These are phyloP conservation scores for Emydomyces testavorans DNA, from an alignment of 2,329 filamentous ascomycete species.

Conservation along the genomic window DNA sequence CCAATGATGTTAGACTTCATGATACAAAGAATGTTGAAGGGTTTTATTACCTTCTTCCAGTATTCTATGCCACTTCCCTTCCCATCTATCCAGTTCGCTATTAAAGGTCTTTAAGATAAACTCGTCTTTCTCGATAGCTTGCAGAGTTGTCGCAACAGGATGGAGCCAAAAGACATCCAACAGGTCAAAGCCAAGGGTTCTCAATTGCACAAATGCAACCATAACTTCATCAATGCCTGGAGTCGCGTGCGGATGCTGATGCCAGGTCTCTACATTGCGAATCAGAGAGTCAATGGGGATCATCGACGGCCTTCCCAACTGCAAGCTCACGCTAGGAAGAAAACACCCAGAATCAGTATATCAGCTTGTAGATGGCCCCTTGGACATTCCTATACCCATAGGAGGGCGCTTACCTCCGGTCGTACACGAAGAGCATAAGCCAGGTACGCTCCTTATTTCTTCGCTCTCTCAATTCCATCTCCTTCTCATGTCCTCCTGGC, in stretches of 20 bases:
- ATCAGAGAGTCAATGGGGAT: slow-evolving; percentile 32
- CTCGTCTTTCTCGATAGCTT: slow-evolving; percentile 16
- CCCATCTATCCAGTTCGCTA: slow-evolving; percentile 17
- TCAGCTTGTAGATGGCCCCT: too few species aligned
- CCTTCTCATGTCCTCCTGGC: slow-evolving; percentile 5
- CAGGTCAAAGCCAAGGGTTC: slow-evolving; percentile 29
- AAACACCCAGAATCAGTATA: slow-evolving; percentile 1
- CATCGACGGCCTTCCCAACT: slow-evolving; percentile 36
- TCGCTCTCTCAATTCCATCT: slow-evolving; percentile 20
- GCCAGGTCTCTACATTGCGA: slow-evolving; percentile 29
- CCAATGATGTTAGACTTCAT: not conserved
- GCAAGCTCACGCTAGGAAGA: slow-evolving; percentile 31
- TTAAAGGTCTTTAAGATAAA: slow-evolving; percentile 17
- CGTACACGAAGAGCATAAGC: slow-evolving; percentile 34
- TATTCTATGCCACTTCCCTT: slow-evolving; percentile 16
- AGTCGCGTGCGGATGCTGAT: slow-evolving; percentile 22
- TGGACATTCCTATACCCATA: too few species aligned
- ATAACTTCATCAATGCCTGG: slow-evolving; percentile 27
- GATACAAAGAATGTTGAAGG: not conserved
- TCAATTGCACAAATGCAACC: slow-evolving; percentile 29
- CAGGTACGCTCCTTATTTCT: slow-evolving; percentile 31
- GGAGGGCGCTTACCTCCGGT: slow-evolving; percentile 26
- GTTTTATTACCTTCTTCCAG: slow-evolving; percentile 15
- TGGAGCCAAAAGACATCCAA: slow-evolving; percentile 21
- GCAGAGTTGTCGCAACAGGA: slow-evolving; percentile 11